These are phyloP conservation scores for Chlamydomonas sp. DNA, from an alignment of 139 green algal species.

Conservation along the genomic window DNA sequence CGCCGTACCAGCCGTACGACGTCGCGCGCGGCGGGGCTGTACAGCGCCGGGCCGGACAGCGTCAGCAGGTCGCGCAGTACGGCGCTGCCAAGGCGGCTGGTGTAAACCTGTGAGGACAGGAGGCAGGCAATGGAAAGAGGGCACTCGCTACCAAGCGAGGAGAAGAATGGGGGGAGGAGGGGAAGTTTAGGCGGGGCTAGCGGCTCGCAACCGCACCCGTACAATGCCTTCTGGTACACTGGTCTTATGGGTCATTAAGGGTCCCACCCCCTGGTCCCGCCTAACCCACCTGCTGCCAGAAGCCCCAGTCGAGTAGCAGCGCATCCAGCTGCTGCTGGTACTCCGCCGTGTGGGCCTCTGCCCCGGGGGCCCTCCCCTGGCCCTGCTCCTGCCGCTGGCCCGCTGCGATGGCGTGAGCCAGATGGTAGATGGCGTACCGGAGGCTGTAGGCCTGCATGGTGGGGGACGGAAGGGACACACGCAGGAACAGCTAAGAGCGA, in stretches of 20 bases:
- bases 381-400: neutral
- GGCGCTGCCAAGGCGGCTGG: neutral
- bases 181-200: too few relatives aligned
- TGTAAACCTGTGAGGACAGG: neutral
- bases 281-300: slow-evolving; percentile 10
- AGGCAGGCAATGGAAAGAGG: too few relatives aligned
- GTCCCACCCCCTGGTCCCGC: too few relatives aligned
- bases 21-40: neutral
- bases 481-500: too few relatives aligned
- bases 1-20: slow-evolving; percentile 8
- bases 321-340: slow-evolving; percentile 14
- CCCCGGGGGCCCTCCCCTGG: neutral
- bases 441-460: slow-evolving; percentile 13
- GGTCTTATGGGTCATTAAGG: too few relatives aligned
- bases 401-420: neutral
- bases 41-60: neutral
- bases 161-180: too few relatives aligned
- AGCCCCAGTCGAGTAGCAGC: slow-evolving; percentile 14
- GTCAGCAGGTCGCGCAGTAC: slow-evolving; percentile 10
- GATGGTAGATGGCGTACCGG: slow-evolving; percentile 1
- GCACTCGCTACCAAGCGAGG: too few relatives aligned
- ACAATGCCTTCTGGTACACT: too few relatives aligned
- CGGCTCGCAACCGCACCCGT: too few relatives aligned
- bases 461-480: too few relatives aligned
- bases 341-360: neutral